phyloP scores from a whole-genome alignment of 192 early-diverging fungal genomes.

The Coemansia sp. region DNA sequence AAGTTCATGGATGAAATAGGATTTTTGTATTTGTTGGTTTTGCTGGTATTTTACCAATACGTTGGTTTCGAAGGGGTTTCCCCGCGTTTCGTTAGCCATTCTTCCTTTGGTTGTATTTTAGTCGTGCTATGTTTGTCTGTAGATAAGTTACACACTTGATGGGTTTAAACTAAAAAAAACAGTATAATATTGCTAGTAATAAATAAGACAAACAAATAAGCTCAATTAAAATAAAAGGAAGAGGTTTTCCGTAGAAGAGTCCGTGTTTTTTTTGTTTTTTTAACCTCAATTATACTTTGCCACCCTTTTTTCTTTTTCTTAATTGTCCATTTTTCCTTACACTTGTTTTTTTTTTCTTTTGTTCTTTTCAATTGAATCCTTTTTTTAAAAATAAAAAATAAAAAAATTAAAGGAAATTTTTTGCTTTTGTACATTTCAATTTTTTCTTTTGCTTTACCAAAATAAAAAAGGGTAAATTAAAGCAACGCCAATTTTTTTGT shows the following conservation, averaged over 20 bases:
- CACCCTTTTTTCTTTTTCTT: too few relatives aligned
- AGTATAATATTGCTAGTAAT: neutral
- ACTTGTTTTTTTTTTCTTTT: neutral
- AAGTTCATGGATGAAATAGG: slow-evolving; percentile 39
- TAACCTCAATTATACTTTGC: too few relatives aligned
- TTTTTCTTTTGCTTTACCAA: slow-evolving; percentile 1
- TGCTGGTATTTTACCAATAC: slow-evolving; percentile 17
- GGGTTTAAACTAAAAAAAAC: neutral
- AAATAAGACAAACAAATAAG: neutral
- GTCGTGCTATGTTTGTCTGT: too few relatives aligned
- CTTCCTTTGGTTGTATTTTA: neutral
- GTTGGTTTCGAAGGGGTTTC: slow-evolving; percentile 35
- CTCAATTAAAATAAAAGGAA: neutral
- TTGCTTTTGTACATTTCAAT: neutral
- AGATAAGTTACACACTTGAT: too few relatives aligned
- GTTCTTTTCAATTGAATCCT: neutral
- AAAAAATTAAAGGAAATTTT: neutral
- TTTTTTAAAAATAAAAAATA: slow-evolving; percentile 5
- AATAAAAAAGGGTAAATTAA: neutral
- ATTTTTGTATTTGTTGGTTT: slow-evolving; percentile 4
- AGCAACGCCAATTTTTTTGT: too few relatives aligned
- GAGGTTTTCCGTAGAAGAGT: neutral
- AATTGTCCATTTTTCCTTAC: too few relatives aligned
- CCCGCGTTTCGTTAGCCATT: neutral
- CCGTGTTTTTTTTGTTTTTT: neutral